Conservation (phyloP, 768 basidiomycete species). For the Boletus sp. region DNA sequence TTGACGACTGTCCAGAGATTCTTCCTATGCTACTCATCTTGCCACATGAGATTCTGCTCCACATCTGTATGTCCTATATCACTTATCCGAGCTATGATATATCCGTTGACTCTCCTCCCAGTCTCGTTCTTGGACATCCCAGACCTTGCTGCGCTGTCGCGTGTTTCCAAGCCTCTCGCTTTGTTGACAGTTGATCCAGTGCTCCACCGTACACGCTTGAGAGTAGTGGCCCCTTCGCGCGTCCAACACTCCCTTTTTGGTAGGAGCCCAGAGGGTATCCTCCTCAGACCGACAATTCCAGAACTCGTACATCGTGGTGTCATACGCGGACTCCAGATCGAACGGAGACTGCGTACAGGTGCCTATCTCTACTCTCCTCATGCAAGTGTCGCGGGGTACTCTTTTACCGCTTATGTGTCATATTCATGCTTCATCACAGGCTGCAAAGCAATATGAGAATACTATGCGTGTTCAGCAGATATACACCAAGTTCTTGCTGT, state of each 20-base stretch:
- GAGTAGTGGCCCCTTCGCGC: conserved; percentile 64
- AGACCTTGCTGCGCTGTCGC: conserved; percentile 57
- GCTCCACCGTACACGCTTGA: conserved; percentile 60
- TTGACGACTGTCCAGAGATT: background rate
- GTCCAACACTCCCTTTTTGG: conserved; percentile 65
- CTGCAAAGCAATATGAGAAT: conserved; percentile 65
- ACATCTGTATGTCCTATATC: conserved; percentile 48
- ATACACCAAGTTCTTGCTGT: conserved; percentile 51
- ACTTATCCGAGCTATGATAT: background rate
- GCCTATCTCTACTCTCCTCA: conserved; percentile 60
- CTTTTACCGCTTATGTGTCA: background rate
- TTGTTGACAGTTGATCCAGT: conserved; percentile 59
- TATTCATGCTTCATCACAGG: conserved; percentile 39
- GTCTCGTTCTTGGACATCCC: conserved; percentile 75
- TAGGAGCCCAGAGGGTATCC: conserved; percentile 50
- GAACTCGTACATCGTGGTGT: conserved; percentile 72
- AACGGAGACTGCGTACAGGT: conserved; percentile 65
- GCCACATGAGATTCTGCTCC: conserved; percentile 56
- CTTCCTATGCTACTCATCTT: conserved; percentile 33
- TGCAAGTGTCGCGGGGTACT: conserved; percentile 35
- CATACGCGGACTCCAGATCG: conserved; percentile 65
- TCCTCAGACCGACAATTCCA: conserved; percentile 60
- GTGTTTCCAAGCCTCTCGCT: conserved; percentile 46
- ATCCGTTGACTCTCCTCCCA: conserved; percentile 23
- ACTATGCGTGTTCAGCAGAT: conserved; percentile 51